Evolutionary conservation across 306 rosid species (phyloP).

Genomic region (Lagenaria siceraria): DNA sequence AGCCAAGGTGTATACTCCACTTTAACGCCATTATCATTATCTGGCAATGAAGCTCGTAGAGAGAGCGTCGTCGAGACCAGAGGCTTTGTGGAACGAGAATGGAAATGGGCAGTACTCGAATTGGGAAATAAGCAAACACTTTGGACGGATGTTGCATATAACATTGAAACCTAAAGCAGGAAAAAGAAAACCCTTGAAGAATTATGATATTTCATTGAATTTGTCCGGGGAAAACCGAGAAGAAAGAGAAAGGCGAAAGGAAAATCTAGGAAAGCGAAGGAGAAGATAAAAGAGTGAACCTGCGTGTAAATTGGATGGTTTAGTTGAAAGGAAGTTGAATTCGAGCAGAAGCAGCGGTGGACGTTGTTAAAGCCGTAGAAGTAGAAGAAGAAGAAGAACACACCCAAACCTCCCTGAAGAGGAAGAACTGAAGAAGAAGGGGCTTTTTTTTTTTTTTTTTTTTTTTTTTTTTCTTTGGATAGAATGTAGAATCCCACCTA

Average conservation of each 20-base stretch:
- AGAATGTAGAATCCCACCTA: not conserved
- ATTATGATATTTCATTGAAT: not conserved
- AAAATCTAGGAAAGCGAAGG: not conserved
- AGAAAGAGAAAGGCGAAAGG: no score
- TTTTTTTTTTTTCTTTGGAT: not conserved
- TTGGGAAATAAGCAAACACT: conserved; percentile 23
- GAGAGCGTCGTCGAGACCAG: conserved; percentile 22
- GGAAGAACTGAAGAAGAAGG: no score
- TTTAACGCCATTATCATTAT: conserved; percentile 27
- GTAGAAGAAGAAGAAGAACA: not conserved
- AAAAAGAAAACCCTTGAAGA: not conserved
- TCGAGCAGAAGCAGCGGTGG: not conserved
- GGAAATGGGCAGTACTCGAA: conserved; percentile 21
- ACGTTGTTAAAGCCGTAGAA: not conserved
- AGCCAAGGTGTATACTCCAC: conserved; percentile 97
- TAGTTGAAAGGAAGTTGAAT: not conserved
- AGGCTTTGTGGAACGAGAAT: conserved; percentile 10
- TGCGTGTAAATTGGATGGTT: not conserved
- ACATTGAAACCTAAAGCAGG: conserved; percentile 38
- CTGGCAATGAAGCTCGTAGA: conserved; percentile 42
- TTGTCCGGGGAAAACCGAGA: not conserved
- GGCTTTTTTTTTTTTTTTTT: no score
- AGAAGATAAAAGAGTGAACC: not conserved
- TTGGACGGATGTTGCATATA: conserved; percentile 33
- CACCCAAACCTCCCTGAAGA: not conserved